Conservation (phyloP, 306 rosid genomes). For the Sphenostylis stenocarpa region DNA sequence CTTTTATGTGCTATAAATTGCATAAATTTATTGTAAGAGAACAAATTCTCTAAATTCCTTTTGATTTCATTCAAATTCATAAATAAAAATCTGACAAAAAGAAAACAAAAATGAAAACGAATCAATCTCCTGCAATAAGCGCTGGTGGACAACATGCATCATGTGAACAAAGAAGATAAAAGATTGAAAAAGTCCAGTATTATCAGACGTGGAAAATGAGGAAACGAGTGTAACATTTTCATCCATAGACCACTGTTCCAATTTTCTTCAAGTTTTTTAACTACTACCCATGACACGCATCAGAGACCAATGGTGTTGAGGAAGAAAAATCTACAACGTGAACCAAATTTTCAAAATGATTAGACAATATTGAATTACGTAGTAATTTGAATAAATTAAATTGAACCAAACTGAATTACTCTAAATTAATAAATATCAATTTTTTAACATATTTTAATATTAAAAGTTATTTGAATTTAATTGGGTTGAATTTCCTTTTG, state of each 20-base stretch:
- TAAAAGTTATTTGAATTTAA: no score
- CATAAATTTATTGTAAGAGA: not conserved
- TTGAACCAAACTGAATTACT: no score
- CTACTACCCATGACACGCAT: no score
- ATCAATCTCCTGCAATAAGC: not conserved
- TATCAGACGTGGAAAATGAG: not conserved
- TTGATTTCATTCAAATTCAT: not conserved
- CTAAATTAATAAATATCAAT: no score
- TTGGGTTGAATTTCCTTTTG: no score
- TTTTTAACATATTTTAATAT: no score
- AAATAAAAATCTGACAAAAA: not conserved
- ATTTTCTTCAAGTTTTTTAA: not conserved
- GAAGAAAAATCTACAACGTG: no score
- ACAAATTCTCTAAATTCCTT: not conserved
- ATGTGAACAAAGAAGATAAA: not conserved
- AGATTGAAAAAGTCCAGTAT: not conserved
- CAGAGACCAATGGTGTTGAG: no score
- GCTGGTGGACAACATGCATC: not conserved
- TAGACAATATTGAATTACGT: no score
- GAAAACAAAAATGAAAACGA: not conserved
- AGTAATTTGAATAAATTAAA: no score
- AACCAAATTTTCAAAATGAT: no score
- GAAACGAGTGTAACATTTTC: not conserved
- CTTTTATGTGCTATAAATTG: not conserved
- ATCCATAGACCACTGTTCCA: not conserved